Evolutionary conservation across 768 basidiomycete genomes (phyloP).

Genomic region (Termitomyces sp.): DNA sequence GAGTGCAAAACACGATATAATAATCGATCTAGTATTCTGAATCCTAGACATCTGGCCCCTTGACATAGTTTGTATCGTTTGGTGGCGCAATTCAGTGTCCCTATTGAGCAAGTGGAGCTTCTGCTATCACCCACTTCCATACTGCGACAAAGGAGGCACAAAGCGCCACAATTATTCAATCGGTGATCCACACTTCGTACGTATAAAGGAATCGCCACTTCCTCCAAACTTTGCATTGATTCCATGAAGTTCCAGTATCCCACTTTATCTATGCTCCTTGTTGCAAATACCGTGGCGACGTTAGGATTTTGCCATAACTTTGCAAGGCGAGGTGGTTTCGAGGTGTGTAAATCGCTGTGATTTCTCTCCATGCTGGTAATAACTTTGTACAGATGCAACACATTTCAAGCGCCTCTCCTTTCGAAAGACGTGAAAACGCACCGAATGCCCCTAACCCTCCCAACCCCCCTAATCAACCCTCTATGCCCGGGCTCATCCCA

Average conservation of each 20-base stretch:
- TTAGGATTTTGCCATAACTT: background rate
- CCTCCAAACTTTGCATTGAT: background rate
- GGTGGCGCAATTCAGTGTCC: background rate
- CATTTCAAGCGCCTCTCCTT: no score
- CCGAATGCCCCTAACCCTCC: background rate
- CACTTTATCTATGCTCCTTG: background rate
- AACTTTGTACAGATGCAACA: background rate
- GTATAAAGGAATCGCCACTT: background rate
- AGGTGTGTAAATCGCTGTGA: background rate
- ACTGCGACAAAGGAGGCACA: background rate
- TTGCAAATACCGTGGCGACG: background rate
- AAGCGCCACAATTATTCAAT: background rate
- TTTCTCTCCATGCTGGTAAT: no score
- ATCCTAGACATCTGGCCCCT: background rate
- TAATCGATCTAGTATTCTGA: no score
- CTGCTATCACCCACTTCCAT: background rate
- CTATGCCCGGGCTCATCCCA: background rate
- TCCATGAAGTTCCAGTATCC: background rate
- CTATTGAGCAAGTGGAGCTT: background rate
- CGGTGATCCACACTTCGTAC: conserved; percentile 1
- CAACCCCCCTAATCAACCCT: background rate
- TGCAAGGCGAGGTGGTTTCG: background rate
- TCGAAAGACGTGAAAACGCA: background rate
- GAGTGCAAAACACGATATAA: background rate
- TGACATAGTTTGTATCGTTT: background rate